These are phyloP conservation scores for Tulasnella sp. DNA, from an alignment of 768 basidiomycete genomes.

Conservation along the genomic window DNA sequence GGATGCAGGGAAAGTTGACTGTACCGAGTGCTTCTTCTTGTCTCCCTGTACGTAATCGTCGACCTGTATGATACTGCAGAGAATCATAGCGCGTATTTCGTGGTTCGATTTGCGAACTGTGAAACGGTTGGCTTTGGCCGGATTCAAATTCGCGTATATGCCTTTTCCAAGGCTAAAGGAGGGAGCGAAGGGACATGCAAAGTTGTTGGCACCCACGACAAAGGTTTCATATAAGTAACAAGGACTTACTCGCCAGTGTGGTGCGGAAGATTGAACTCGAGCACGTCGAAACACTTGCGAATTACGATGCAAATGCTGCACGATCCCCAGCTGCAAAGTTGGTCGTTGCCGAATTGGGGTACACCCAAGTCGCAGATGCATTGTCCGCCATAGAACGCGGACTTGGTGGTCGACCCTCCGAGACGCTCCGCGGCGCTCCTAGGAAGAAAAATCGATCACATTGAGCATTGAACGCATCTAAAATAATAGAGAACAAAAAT, in stretches of 20 bases:
- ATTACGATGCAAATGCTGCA: constrained; percentile 29
- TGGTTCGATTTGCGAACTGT: constrained; percentile 20
- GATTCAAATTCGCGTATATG: constrained; percentile 14
- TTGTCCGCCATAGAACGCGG: constrained; percentile 22
- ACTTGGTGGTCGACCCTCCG: constrained; percentile 20
- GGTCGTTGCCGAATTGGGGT: not conserved
- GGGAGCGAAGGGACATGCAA: not conserved
- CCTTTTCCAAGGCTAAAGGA: constrained; percentile 5
- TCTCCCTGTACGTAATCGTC: not conserved
- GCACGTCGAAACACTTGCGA: constrained; percentile 20
- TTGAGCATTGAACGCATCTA: no score
- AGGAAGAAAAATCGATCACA: no score
- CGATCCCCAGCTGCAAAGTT: constrained; percentile 17
- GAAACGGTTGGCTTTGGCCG: not conserved
- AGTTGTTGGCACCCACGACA: not conserved
- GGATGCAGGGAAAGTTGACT: not conserved
- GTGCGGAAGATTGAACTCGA: not conserved
- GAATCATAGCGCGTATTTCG: constrained; percentile 9
- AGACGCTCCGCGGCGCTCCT: constrained; percentile 1
- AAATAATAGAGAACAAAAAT: not conserved
- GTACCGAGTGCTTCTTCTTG: not conserved
- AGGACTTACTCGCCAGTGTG: constrained; percentile 20
- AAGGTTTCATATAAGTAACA: not conserved
- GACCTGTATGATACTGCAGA: not conserved
- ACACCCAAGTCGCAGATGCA: constrained; percentile 25